Conservation (phyloP, 2,329 filamentous ascomycete species). For the Clonostachys chloroleuca region DNA sequence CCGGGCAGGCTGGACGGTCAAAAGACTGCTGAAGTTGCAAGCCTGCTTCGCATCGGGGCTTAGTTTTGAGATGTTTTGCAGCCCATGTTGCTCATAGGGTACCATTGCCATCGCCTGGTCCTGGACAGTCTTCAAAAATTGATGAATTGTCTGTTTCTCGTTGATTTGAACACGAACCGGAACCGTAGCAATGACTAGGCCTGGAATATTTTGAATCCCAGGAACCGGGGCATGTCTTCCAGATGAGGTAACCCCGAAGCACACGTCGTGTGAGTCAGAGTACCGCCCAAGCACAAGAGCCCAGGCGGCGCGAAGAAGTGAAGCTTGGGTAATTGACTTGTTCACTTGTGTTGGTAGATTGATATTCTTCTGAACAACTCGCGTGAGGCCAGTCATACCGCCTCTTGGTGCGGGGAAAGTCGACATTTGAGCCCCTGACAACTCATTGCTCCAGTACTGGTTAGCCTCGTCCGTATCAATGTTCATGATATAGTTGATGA, state of each 20-base stretch:
- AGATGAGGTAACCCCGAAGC: no score
- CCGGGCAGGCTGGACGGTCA: conserved; percentile 1
- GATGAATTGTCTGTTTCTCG: conserved; percentile 18
- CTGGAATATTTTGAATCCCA: no score
- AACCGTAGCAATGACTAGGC: conserved; percentile 12
- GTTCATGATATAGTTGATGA: conserved; percentile 3
- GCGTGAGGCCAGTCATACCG: background rate
- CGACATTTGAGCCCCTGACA: background rate
- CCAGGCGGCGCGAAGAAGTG: conserved; percentile 6
- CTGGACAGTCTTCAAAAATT: conserved; percentile 31
- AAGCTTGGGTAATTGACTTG: conserved; percentile 9
- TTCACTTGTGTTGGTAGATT: background rate
- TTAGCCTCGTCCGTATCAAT: conserved; percentile 2
- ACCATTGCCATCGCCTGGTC: conserved; percentile 7
- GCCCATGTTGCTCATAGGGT: conserved; percentile 7
- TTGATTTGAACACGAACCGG: conserved; percentile 13
- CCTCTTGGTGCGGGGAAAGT: background rate
- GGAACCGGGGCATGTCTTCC: no score
- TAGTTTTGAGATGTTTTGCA: conserved; percentile 6
- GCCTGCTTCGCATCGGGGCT: conserved; percentile 1
- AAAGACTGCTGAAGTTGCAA: conserved; percentile 4
- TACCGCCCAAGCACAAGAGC: background rate
- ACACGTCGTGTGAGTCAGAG: no score
- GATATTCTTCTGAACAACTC: background rate
- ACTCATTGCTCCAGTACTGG: conserved; percentile 4